Percentiles rank a stretch among this genome's conserved stretches.
These are phyloP conservation scores for Trebouxia sp. DNA, from an alignment of 139 green algal species.

Conservation along the genomic window DNA sequence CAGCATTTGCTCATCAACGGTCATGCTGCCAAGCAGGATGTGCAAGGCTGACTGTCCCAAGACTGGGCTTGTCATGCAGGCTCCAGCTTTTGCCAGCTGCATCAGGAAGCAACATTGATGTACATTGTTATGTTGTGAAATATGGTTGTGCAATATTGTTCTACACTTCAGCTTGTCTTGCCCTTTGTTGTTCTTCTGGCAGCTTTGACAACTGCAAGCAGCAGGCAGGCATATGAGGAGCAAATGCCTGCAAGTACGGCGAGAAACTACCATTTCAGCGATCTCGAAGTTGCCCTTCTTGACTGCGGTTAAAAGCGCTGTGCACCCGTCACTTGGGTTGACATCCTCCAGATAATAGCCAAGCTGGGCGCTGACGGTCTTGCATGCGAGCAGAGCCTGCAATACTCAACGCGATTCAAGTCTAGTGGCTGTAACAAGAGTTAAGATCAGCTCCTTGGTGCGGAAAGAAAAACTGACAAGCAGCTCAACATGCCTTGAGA, in stretches of 20 bases:
- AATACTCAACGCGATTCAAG: background rate
- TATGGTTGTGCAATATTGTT: background rate
- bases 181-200: background rate
- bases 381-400: background rate
- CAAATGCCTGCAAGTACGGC: too few species aligned
- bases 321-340: background rate
- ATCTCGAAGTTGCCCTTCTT: background rate
- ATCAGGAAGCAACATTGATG: background rate
- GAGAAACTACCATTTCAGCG: background rate
- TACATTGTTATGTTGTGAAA: background rate
- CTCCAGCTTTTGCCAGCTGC: slow-evolving; percentile 15
- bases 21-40: background rate
- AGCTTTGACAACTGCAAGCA: background rate
- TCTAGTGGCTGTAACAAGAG: background rate
- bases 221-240: background rate
- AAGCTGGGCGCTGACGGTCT: background rate
- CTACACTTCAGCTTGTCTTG: background rate
- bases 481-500: too few species aligned
- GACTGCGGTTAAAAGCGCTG: background rate
- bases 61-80: background rate
- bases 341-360: background rate
- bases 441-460: background rate
- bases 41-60: background rate
- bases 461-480: too few species aligned
- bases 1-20: background rate